phyloP scores from a whole-genome alignment of 2,329 filamentous ascomycete species.

The Dendryphion nanum region DNA sequence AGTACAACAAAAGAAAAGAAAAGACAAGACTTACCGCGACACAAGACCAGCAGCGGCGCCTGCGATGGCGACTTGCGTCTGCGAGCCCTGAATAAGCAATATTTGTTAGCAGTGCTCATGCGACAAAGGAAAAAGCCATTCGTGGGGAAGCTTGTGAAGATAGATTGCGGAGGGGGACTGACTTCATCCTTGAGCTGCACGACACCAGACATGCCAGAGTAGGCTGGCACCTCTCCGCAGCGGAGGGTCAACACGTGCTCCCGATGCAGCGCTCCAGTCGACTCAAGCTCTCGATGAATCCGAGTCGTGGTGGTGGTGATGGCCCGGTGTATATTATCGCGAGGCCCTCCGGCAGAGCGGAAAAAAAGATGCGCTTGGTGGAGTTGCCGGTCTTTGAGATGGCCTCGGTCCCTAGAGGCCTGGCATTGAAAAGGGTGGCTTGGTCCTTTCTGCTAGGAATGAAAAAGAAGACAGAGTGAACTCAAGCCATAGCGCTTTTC shows the following conservation, averaged over 20 bases:
- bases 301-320: neutral
- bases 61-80: constrained; percentile 63
- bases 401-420: too few species aligned
- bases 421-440: too few species aligned
- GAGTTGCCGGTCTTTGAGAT: too few species aligned
- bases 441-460: too few species aligned
- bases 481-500: too few species aligned
- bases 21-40: constrained; percentile 63
- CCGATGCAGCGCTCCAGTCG: too few species aligned
- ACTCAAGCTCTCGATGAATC: too few species aligned
- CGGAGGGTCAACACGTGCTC: constrained; percentile 1
- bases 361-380: too few species aligned
- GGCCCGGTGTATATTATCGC: constrained; percentile 7
- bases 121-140: neutral
- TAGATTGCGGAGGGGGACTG: too few species aligned
- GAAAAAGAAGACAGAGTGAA: too few species aligned
- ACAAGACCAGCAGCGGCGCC: constrained; percentile 78
- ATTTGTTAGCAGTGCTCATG: neutral
- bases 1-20: neutral
- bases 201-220: constrained; percentile 66
- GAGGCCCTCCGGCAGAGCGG: constrained; percentile 12
- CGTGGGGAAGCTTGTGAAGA: neutral
- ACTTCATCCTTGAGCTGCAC: constrained; percentile 70
- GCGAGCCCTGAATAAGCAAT: constrained; percentile 55
- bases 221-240: constrained; percentile 37